Evolutionary conservation across 2,329 filamentous ascomycete genomes (phyloP).

Genomic region (Colletotrichum tofieldiae): DNA sequence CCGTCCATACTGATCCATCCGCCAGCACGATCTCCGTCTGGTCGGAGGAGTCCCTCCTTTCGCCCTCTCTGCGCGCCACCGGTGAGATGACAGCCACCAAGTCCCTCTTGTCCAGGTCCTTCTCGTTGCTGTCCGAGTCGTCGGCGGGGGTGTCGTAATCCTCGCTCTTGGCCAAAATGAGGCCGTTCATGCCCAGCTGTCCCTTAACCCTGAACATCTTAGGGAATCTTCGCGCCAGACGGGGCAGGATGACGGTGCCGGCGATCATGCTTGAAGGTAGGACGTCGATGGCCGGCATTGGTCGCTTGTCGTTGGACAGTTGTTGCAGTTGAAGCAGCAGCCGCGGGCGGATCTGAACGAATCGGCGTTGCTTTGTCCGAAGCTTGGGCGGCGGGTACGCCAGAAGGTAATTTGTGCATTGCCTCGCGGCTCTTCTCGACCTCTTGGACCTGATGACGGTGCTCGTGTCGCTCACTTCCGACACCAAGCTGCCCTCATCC

Average conservation of each 20-base stretch:
- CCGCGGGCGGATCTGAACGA: constrained; percentile 78
- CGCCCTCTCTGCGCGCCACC: constrained; percentile 66
- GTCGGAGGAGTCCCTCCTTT: constrained; percentile 64
- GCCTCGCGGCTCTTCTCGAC: constrained; percentile 55
- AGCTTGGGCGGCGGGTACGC: constrained; percentile 77
- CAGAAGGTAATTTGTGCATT: constrained; percentile 76
- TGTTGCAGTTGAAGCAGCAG: constrained; percentile 81
- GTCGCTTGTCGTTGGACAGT: constrained; percentile 72
- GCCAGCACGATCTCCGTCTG: constrained; percentile 77
- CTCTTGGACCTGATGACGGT: constrained; percentile 50
- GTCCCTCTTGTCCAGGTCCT: constrained; percentile 64
- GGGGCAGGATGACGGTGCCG: constrained; percentile 70
- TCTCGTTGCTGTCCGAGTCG: constrained; percentile 66
- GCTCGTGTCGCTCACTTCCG: constrained; percentile 64
- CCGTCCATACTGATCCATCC: constrained; percentile 73
- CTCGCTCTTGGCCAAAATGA: constrained; percentile 80
- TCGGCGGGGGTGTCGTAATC: constrained; percentile 67
- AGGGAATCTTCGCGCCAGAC: constrained; percentile 73
- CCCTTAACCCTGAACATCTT: constrained; percentile 75
- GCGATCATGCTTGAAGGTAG: constrained; percentile 76
- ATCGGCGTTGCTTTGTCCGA: constrained; percentile 73
- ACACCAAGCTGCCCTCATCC: constrained; percentile 63
- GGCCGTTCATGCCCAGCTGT: constrained; percentile 77
- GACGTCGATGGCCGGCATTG: constrained; percentile 80
- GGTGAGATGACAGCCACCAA: constrained; percentile 75